Conservation (phyloP, 129 eudicot genomes). For the Cynara cardunculus region DNA sequence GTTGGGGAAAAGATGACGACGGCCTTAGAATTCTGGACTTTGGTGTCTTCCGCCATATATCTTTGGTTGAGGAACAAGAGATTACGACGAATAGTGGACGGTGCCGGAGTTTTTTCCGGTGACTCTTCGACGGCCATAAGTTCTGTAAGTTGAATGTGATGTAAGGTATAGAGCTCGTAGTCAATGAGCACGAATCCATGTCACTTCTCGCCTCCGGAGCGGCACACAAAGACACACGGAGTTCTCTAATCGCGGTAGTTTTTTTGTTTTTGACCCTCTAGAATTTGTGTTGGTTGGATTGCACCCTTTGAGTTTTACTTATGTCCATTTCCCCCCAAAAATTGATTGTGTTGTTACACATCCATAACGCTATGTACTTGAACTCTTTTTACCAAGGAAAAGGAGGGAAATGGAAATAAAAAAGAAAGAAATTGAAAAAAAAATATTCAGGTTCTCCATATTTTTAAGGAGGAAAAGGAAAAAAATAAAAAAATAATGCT, state of each 20-base stretch:
- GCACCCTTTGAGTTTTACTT: not conserved
- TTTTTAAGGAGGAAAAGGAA: too few relatives aligned
- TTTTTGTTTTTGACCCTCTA: not conserved
- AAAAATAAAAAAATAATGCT: too few relatives aligned
- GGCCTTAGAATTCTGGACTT: constrained; percentile 19
- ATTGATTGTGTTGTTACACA: not conserved
- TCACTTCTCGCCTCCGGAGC: not conserved
- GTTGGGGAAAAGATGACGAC: constrained; percentile 26
- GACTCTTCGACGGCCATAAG: constrained; percentile 14
- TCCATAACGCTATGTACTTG: too few relatives aligned
- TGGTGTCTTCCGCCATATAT: constrained; percentile 54
- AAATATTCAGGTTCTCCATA: too few relatives aligned
- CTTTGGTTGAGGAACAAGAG: constrained; percentile 42
- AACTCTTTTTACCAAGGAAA: too few relatives aligned
- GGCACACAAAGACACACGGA: not conserved
- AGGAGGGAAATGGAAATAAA: too few relatives aligned
- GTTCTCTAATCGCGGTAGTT: not conserved
- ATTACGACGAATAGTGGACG: constrained; percentile 18
- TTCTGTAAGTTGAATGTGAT: constrained; percentile 14
- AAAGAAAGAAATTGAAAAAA: too few relatives aligned
- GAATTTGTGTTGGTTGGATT: not conserved
- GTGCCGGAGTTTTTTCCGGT: constrained; percentile 8
- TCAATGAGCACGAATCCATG: constrained; percentile 24
- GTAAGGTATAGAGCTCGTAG: constrained; percentile 26
- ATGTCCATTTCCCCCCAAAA: not conserved